Evolutionary conservation across 768 basidiomycete genomes (phyloP), one percentile per base, ranked within the genome.

Genomic region (Strobilomyces echinocephalus): DNA sequence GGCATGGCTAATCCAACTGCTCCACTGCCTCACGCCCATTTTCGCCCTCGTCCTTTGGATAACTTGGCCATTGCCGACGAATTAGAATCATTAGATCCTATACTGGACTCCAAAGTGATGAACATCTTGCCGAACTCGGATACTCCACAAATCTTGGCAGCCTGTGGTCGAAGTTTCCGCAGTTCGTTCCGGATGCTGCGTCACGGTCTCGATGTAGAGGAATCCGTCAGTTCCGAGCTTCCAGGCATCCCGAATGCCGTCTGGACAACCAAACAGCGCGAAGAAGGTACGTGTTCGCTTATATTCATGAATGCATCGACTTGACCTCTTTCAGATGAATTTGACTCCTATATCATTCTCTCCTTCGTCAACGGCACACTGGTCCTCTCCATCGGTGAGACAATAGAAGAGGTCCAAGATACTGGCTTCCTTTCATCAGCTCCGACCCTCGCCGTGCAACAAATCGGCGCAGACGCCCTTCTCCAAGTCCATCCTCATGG

Each of bases 281-380:
- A 91, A 70, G 89, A 95, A 28, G 94, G 95, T 89, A 56, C 64
- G 87, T 73, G 2, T 7, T 35, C 33, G 21, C n/a, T 36, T 20
- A n/a, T n/a, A 11, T 26, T 28, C 28, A 26, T n/a, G 5, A 35
- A 11, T 7, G 15, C 15, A 31, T 46, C n/a, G 12, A 47, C 20
- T 53, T 63, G 21, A 68, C 16, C 30, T 5, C 31, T 26, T 50
- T 45, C 61, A 97, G 97, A 98, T 66, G 79, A 84, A 18, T 95
- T 83, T 67, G 97, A 98, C 68, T 92, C 95, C 0, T 99, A 98
- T 69, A 97, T 98, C 68, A 91, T 99, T 56, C 81, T 99, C 1
- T 98, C 97, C 0, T 98, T 98, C 74, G 91, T 97, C 50, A 98
- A 98, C 66, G 97, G 95, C 46, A 98, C 97, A 0, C 82, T 97